Percentiles rank a stretch among this genome's conserved stretches.
Conservation (phyloP, 140 eudicot species). For the Cichorium intybus region DNA sequence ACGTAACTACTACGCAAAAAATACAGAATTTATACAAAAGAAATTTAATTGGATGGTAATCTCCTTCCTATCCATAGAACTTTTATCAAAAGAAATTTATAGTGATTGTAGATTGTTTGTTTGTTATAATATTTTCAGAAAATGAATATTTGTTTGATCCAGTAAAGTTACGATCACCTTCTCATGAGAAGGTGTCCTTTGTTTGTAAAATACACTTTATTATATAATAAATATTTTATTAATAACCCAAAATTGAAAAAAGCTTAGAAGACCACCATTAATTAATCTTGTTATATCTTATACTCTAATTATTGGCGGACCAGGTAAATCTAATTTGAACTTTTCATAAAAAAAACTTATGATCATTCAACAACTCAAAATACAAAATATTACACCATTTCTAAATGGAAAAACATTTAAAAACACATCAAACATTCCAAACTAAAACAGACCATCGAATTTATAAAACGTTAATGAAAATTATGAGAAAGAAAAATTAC, state of each 20-base stretch:
- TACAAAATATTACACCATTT: neutral
- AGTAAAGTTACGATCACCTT: neutral
- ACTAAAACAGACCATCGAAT: neutral
- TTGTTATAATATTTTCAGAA: neutral
- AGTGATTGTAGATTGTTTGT: neutral
- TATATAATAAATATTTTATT: neutral
- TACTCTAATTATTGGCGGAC: too few species aligned
- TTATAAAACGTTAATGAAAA: neutral
- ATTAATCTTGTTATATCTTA: too few species aligned
- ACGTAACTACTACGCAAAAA: too few species aligned
- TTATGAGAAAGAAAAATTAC: neutral
- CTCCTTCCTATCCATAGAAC: too few species aligned
- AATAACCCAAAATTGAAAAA: too few species aligned
- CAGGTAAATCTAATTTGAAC: neutral
- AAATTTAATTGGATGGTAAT: too few species aligned
- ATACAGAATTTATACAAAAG: too few species aligned
- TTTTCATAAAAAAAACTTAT: neutral
- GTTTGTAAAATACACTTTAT: neutral
- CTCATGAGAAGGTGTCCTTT: neutral
- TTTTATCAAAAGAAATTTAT: too few species aligned
- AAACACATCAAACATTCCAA: neutral
- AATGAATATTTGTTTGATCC: neutral
- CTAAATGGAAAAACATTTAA: neutral
- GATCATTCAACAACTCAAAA: neutral
- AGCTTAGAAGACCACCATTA: too few species aligned